Evolutionary conservation across 139 green algal genomes (phyloP).

Genomic region (Edaphochlamys debaryana): DNA sequence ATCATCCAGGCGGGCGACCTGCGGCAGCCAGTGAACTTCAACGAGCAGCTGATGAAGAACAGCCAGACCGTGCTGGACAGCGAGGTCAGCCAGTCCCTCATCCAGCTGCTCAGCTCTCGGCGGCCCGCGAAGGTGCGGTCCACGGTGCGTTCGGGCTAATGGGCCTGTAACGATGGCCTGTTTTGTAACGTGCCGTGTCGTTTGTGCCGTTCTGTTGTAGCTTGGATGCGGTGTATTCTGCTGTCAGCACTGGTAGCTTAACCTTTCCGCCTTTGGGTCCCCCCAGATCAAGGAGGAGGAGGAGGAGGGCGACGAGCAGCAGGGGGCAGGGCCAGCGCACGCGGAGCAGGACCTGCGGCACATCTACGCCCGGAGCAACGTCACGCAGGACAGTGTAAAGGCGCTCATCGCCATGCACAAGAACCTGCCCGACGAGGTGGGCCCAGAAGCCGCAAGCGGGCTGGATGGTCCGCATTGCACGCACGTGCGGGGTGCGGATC

Average conservation of each 20-base stretch:
- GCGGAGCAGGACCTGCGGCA: conserved; percentile 41
- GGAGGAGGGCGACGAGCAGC: conserved; percentile 31
- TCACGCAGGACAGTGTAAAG: conserved; percentile 54
- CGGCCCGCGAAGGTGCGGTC: conserved; percentile 47
- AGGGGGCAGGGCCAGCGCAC: neutral
- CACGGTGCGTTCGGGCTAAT: no score
- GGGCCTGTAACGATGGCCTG: no score
- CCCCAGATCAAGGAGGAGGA: conserved; percentile 55
- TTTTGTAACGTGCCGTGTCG: no score
- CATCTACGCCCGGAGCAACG: conserved; percentile 41
- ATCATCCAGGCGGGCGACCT: conserved; percentile 64
- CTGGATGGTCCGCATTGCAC: no score
- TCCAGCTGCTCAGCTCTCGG: conserved; percentile 64
- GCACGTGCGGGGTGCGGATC: no score
- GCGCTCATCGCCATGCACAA: conserved; percentile 50
- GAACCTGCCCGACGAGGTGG: conserved; percentile 60
- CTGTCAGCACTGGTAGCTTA: no score
- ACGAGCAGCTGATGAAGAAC: conserved; percentile 71
- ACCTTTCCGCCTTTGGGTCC: no score
- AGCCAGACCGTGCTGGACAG: conserved; percentile 59
- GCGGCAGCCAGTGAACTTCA: conserved; percentile 67
- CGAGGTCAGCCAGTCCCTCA: conserved; percentile 60
- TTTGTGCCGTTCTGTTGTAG: no score
- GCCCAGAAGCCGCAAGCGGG: no score
- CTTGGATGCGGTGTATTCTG: no score